Conservation (phyloP, 1,139 yeast genomes). For the Geotrichum fermentans region DNA sequence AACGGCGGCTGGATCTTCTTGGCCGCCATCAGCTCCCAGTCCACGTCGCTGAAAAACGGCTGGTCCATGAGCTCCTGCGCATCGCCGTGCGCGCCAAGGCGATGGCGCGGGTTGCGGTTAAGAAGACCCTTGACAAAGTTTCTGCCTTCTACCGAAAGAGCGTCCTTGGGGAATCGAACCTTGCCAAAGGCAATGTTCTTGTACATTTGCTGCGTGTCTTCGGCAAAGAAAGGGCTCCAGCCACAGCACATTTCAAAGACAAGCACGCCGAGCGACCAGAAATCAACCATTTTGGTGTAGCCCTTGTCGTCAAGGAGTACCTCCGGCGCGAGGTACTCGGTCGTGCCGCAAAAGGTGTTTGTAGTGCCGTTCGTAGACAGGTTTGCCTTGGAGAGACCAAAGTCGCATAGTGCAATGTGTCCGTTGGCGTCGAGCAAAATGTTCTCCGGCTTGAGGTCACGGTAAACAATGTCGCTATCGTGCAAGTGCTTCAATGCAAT, state of each 20-base stretch:
- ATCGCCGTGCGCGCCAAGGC: constrained; percentile 86
- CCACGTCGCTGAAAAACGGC: constrained; percentile 82
- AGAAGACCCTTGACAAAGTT: constrained; percentile 90
- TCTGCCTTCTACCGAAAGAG: constrained; percentile 84
- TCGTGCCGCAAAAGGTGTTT: constrained; percentile 97
- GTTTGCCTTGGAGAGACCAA: constrained; percentile 92
- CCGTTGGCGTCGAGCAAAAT: constrained; percentile 95
- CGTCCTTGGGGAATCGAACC: constrained; percentile 94
- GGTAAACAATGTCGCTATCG: constrained; percentile 86
- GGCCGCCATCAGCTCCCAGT: constrained; percentile 72
- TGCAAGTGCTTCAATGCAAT: constrained; percentile 88
- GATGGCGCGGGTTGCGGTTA: constrained; percentile 90
- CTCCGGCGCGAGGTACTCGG: constrained; percentile 96
- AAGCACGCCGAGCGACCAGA: constrained; percentile 96
- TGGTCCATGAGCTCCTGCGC: constrained; percentile 90
- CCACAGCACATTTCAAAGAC: constrained; percentile 98
- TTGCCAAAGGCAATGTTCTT: constrained; percentile 97
- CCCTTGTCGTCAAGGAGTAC: constrained; percentile 88
- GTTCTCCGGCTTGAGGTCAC: constrained; percentile 94
- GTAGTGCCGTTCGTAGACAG: constrained; percentile 84
- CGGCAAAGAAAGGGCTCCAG: constrained; percentile 98
- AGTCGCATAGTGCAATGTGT: constrained; percentile 93
- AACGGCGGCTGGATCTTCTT: constrained; percentile 94
- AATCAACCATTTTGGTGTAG: constrained; percentile 90
- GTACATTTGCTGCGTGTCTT: constrained; percentile 96